A percentile compares a stretch with the other conserved stretches of the same genome.
Evolutionary conservation across 2,329 filamentous ascomycete species (phyloP).

Genomic region (Aspergillus vadensis): DNA sequence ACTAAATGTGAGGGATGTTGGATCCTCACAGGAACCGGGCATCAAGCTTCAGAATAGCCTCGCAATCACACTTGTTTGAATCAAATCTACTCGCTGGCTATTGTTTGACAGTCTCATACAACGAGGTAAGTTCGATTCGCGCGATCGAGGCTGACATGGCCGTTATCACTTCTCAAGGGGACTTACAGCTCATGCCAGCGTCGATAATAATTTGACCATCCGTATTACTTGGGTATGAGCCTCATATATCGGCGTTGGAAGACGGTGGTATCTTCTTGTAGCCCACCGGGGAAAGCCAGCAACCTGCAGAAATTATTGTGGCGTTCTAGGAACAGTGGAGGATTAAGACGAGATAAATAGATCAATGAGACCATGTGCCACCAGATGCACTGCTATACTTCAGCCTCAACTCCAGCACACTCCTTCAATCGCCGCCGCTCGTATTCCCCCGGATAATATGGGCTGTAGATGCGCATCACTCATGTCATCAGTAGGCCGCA

Average conservation of each 20-base stretch:
- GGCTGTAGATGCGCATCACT: slow-evolving; percentile 7
- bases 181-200: neutral
- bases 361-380: slow-evolving; percentile 30
- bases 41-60: slow-evolving; percentile 3
- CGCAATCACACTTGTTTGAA: neutral
- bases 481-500: slow-evolving; percentile 5
- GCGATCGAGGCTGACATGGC: slow-evolving; percentile 1
- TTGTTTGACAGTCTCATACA: slow-evolving; percentile 12
- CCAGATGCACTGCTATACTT: slow-evolving; percentile 27
- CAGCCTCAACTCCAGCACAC: slow-evolving; percentile 24
- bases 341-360: slow-evolving; percentile 15
- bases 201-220: slow-evolving; percentile 24
- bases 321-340: too few species aligned
- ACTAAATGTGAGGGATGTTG: too few species aligned
- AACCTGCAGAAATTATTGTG: slow-evolving; percentile 16
- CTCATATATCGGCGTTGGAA: slow-evolving; percentile 28
- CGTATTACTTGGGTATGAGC: slow-evolving; percentile 22
- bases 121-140: slow-evolving; percentile 3
- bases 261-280: slow-evolving; percentile 23
- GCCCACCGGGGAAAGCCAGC: slow-evolving; percentile 20
- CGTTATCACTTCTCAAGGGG: neutral
- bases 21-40: too few species aligned
- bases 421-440: slow-evolving; percentile 15
- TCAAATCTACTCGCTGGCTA: neutral
- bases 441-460: neutral